Base-by-base conservation (phyloP, 768 basidiomycete species). In the Mycena kentingensis region DNA sequence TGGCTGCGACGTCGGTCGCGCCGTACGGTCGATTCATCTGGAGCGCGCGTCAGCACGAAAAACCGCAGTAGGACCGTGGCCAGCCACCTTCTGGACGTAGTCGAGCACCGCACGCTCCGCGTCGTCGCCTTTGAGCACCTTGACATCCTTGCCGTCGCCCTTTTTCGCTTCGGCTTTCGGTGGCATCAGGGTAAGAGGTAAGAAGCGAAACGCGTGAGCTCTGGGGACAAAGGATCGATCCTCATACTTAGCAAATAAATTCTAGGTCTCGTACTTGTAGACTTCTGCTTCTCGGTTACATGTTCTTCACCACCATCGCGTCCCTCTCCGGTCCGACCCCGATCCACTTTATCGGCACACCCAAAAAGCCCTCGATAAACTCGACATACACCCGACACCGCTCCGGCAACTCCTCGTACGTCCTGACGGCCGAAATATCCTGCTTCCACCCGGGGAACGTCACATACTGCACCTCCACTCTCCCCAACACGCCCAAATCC, bases 21-120 rank as follows among this genome's bases (percentile, higher is more conserved):
- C 93, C 93, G 63, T 87, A 95, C 5, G 93, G 93, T n/a, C 93
- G 80, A 69, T 96, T 96, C 83, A 93, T 90, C 90, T 93, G 62
- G 29, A 44, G 19, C 51, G 54, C 26, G 52, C 46, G 49, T 45
- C 29, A 29, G 27, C 27, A 34, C 43, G 55, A 29, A 41, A 32
- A 31, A 41, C 19, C 37, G 35, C 35, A 41, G 16, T 46, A 50
- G 50, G 32, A 46, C 35, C 32, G 4, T 26, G 44, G n/a, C n/a
- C n/a, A 50, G 48, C 46, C 47, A 88, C 92, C 70, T 71, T 74
- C 75, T 85, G 90, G 63, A 95, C 72, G 67, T 95, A 95, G 55
- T 87, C 82, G 41, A 93, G 70, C 4, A 95, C 77, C 54, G 76
- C 79, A 60, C 87, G 85, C 67, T 92, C 89, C 35, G 89, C 89